A percentile compares a stretch with the other conserved stretches of the same genome.
Evolutionary conservation across 805 yeast genomes (phyloP).

Genomic region (Spathaspora gorwiae): DNA sequence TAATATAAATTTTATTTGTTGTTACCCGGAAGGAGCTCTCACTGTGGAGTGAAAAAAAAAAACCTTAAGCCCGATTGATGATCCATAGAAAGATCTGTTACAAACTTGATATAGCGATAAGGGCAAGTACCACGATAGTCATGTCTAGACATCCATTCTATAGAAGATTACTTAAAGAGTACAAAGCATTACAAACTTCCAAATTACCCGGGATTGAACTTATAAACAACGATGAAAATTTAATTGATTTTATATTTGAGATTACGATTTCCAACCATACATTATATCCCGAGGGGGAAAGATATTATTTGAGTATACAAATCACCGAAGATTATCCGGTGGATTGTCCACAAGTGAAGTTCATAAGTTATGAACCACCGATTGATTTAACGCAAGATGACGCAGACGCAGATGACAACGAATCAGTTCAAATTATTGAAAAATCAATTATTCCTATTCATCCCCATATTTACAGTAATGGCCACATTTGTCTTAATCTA

Average conservation of each 20-base stretch:
- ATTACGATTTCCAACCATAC: conserved; percentile 10
- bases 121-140: too few species aligned
- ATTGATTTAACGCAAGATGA: conserved; percentile 5
- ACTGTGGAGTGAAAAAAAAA: too few species aligned
- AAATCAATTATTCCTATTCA: conserved; percentile 51
- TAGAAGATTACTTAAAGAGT: conserved; percentile 27
- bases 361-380: conserved; percentile 23
- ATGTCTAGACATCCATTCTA: conserved; percentile 22
- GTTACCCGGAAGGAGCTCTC: too few species aligned
- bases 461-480: conserved; percentile 73
- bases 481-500: conserved; percentile 70
- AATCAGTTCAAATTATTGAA: conserved; percentile 3
- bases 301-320: conserved; percentile 40
- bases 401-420: conserved; percentile 7
- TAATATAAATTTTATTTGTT: too few species aligned
- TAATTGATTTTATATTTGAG: conserved; percentile 19
- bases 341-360: conserved; percentile 53
- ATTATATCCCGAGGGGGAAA: conserved; percentile 13
- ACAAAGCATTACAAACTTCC: conserved; percentile 10
- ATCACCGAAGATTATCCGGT: conserved; percentile 51
- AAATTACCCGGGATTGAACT: conserved; percentile 22
- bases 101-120: too few species aligned
- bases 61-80: too few species aligned
- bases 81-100: too few species aligned
- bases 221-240: conserved; percentile 12